These are phyloP conservation scores for Rutidosis leptorrhynchoides DNA, from an alignment of 129 eudicot species.

Conservation along the genomic window DNA sequence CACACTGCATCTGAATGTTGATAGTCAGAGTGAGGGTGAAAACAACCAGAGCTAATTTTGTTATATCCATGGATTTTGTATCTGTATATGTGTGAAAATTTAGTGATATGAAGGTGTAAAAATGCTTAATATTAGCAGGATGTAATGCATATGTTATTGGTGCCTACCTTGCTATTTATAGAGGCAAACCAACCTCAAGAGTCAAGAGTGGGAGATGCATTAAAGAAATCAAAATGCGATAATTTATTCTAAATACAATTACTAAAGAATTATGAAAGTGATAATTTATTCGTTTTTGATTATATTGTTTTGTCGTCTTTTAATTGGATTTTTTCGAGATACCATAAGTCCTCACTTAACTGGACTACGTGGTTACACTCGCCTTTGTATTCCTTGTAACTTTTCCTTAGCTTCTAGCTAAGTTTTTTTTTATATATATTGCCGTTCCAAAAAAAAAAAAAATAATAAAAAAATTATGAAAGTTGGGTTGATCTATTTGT, in stretches of 20 bases:
- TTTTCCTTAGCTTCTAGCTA: too few species aligned
- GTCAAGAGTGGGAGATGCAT: conserved; percentile 14
- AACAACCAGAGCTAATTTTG: conserved; percentile 28
- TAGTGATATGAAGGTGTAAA: conserved; percentile 13
- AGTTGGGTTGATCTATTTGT: background rate
- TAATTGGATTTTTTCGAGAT: too few species aligned
- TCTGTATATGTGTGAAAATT: conserved; percentile 4
- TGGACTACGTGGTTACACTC: too few species aligned
- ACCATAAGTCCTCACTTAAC: too few species aligned
- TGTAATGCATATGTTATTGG: conserved; percentile 29
- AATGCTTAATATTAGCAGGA: conserved; percentile 21
- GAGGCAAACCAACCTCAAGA: conserved; percentile 20
- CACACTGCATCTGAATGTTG: conserved; percentile 38
- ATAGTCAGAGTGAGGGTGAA: conserved; percentile 34
- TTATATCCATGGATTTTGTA: conserved; percentile 41
- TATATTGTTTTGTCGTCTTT: too few species aligned
- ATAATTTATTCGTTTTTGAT: too few species aligned
- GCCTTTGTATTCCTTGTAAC: too few species aligned
- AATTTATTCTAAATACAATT: background rate
- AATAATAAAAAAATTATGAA: background rate
- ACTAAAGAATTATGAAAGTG: background rate
- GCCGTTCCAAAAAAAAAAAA: too few species aligned
- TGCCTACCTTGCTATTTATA: conserved; percentile 45
- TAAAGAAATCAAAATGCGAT: background rate
- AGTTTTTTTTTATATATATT: too few species aligned